These are phyloP conservation scores for Colletotrichum cordylinicola DNA, from an alignment of 2,329 filamentous ascomycete species.

Conservation along the genomic window DNA sequence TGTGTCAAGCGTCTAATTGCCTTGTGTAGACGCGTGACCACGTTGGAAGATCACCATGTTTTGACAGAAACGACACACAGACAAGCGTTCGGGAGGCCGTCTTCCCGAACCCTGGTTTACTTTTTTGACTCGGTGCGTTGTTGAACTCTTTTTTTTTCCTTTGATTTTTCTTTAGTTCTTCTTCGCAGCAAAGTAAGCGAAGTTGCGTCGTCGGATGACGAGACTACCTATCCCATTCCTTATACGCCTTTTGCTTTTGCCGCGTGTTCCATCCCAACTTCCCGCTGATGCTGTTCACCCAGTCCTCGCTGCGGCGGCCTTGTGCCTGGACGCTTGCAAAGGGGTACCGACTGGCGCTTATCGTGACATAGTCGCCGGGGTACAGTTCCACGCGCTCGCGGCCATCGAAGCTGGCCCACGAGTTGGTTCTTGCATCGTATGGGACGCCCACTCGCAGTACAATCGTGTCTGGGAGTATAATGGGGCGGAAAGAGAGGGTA, in stretches of 20 bases:
- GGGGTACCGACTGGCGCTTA: conserved; percentile 80
- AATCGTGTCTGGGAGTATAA: conserved; percentile 95
- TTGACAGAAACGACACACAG: background rate
- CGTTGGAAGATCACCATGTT: background rate
- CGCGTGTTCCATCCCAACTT: conserved; percentile 84
- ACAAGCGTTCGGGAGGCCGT: background rate
- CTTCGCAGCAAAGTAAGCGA: background rate
- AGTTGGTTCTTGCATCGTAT: conserved; percentile 85
- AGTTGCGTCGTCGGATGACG: background rate
- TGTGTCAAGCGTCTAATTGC: background rate
- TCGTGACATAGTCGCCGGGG: conserved; percentile 84
- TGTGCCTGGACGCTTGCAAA: conserved; percentile 79
- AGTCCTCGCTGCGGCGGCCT: conserved; percentile 75
- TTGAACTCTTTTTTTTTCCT: background rate
- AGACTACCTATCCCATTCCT: conserved; percentile 47
- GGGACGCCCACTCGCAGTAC: conserved; percentile 93
- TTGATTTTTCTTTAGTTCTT: background rate
- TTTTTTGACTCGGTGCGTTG: background rate
- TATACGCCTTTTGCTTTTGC: conserved; percentile 73
- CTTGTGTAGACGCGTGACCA: background rate
- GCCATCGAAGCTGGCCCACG: conserved; percentile 98
- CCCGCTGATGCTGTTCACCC: conserved; percentile 80
- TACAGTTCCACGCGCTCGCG: conserved; percentile 82
- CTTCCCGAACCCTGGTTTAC: background rate
- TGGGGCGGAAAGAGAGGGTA: conserved; percentile 93